Base-by-base conservation (phyloP, 306 rosid species). In the Vachellia collinsii region DNA sequence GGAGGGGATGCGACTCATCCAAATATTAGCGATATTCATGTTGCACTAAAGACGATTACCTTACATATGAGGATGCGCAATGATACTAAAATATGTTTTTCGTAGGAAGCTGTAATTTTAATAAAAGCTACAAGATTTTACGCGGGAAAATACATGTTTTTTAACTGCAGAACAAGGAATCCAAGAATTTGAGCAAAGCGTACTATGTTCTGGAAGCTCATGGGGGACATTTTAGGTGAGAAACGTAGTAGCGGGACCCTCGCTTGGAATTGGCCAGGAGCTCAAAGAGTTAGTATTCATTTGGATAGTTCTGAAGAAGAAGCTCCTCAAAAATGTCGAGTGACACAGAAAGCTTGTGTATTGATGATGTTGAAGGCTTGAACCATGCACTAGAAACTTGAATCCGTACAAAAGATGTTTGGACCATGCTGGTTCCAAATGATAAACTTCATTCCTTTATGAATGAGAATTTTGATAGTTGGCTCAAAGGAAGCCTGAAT, bases 1-100 rank as follows among this genome's bases (percentile, higher is more conserved):
- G 82, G 82, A 62, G 84, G 87, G 61, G 87, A 87, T 71, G 84
- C 86, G 41, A 78, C 84, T 46, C 90, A 87, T 81, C 84, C 82
- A 65, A 76, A 67, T 66, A 65, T 82, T 47, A 78, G 53, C 23
- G 86, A 84, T 48, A 87, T 87, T 76, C 84, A 71, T 50, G 48
- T 64, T 68, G 75, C 74, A 23, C 71, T 84, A 41, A 78, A 75
- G 78, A 75, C 71, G 80, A 84, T 84, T 78, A 44, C 78, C 67
- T 71, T 76, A 43, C 86, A 87, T 36, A 84, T 87, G 86, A 75
- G 69, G 80, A 65, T 58, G 76, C 82, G 63, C 43, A 6, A 56
- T 47, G 82, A 84, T 43, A 64, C 4, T 56, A 48, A 72, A 56
- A 78, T 73, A 36, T 11, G 23, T 83, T 68, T 79, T 3, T 56